Base-by-base conservation (phyloP, 2,329 filamentous ascomycete species). In the Curvularia sp. region DNA sequence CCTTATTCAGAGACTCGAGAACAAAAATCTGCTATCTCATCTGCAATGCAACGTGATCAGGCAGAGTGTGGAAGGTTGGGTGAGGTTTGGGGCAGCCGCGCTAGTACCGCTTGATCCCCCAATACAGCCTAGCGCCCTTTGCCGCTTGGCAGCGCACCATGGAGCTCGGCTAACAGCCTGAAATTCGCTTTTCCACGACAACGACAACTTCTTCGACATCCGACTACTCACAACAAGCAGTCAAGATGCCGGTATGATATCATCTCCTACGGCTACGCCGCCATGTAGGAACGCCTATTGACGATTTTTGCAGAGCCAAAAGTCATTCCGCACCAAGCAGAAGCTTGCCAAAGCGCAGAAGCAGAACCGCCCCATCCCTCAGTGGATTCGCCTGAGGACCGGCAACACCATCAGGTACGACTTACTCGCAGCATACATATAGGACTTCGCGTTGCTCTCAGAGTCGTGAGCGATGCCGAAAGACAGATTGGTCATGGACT, bases 311-410 rank as follows among this genome's bases (percentile, higher is more conserved):
- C 82, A 98, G 94, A 94, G 90, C 90, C 93, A 99, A 87, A 99
- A 99, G 90, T 92, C 93, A 82, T 99, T 99, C 93, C 91, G 93
- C 83, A 97, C 93, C 85, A 99, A 99, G 93, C 91, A 96, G 85
- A 99, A 99, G 95, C 93, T 99, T 86, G 95, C 95, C 81, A 97
- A 94, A 88, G 95, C 95, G 82, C 94, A 98, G 88, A 98, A 97
- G 89, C 94, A 98, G 88, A 99, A 99, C 90, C 91, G 95, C 82
- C 95, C 95, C 77, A 97, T 99, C 82, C 95, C 95, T 73, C 95
- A 99, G 88, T 99, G 95, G 95, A 98, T 99, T 82, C 91, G 95
- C 82, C 89, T 99, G 80, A 90, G 94, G 83, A 98, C 95, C 78
- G 90, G 89, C 84, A 99, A 99, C 89, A 97, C 93, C 85, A 97